phyloP scores from a whole-genome alignment of 2,329 filamentous ascomycete species.

The Clonostachys sp. region DNA sequence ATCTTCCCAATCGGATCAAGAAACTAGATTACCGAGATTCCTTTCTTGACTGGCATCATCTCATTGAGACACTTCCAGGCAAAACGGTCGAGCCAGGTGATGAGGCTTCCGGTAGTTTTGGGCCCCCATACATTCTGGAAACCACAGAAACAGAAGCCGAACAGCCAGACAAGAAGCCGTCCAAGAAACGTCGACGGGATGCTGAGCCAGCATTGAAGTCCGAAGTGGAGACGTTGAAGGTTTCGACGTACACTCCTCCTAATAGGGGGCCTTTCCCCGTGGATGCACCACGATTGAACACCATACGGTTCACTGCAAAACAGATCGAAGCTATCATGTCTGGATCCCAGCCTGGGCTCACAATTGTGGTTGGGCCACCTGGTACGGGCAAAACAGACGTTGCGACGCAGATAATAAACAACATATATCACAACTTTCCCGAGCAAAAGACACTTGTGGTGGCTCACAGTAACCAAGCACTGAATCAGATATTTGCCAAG shows the following conservation, averaged over 20 bases:
- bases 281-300: constrained; percentile 77
- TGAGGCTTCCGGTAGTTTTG: constrained; percentile 68
- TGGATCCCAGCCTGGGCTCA: constrained; percentile 89
- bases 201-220: constrained; percentile 61
- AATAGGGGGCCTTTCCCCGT: constrained; percentile 88
- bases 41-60: constrained; percentile 91
- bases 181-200: constrained; percentile 85
- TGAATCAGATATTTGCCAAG: constrained; percentile 97
- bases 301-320: constrained; percentile 81
- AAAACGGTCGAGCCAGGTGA: constrained; percentile 78
- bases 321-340: constrained; percentile 92
- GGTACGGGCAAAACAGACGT: constrained; percentile 99
- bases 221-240: constrained; percentile 65
- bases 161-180: constrained; percentile 49
- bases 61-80: constrained; percentile 84
- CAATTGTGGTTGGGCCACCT: constrained; percentile 89
- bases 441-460: constrained; percentile 86
- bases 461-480: constrained; percentile 94
- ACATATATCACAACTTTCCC: constrained; percentile 97
- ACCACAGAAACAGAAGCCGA: constrained; percentile 50
- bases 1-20: constrained; percentile 71
- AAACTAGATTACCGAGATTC: constrained; percentile 90
- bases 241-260: constrained; percentile 84
- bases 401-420: constrained; percentile 96
- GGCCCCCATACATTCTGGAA: constrained; percentile 83